Conservation (phyloP, 202 grass and related monocot species). For the Carex sylvatica region DNA sequence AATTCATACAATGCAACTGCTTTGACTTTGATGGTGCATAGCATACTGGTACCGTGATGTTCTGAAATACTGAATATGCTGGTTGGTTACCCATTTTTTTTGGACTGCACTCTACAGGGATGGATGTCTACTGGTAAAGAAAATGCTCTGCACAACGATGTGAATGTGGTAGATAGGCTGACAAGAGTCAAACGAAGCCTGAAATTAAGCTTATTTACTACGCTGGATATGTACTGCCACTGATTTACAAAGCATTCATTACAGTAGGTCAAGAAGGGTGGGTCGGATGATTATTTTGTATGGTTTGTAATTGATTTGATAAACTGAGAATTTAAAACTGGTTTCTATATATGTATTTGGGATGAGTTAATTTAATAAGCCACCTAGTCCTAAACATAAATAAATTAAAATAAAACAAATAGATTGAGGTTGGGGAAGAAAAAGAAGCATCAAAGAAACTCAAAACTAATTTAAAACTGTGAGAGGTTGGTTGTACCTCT, state of each 20-base stretch:
- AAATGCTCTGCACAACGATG: not conserved
- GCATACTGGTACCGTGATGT: not conserved
- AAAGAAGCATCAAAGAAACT: too few species aligned
- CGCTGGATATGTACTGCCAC: not conserved
- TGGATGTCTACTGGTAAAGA: not conserved
- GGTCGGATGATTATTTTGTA: not conserved
- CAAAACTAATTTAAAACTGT: too few species aligned
- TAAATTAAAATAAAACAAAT: too few species aligned
- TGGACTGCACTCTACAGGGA: not conserved
- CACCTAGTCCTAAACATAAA: too few species aligned
- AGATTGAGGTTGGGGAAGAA: too few species aligned
- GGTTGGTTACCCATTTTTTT: not conserved
- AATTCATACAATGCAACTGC: not conserved
- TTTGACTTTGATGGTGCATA: not conserved
- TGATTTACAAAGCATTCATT: not conserved
- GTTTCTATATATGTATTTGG: conserved; percentile 42
- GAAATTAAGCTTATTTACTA: not conserved
- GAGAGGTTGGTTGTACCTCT: conserved; percentile 41
- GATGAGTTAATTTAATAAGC: too few species aligned
- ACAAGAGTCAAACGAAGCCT: not conserved
- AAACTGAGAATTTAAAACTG: not conserved
- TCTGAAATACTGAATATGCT: not conserved
- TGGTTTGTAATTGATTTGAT: not conserved
- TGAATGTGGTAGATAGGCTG: not conserved
- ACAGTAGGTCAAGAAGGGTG: not conserved